These are phyloP conservation scores for Nicotiana paniculata DNA, from an alignment of 257 asterid species.

Conservation along the genomic window DNA sequence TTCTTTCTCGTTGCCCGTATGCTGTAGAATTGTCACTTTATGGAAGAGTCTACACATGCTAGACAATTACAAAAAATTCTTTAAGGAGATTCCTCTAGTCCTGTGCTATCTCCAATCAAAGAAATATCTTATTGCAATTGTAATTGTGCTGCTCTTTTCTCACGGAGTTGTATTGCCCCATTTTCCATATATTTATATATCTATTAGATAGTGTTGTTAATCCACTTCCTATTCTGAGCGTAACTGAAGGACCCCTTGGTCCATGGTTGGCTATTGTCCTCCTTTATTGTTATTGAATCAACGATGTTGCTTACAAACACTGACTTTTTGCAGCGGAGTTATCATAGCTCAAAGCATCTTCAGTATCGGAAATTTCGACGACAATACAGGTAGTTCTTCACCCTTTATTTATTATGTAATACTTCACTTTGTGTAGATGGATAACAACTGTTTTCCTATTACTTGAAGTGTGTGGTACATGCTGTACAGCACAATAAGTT, in stretches of 20 bases:
- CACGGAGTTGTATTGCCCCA: background rate
- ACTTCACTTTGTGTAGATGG: background rate
- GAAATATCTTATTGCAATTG: background rate
- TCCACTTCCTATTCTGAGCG: background rate
- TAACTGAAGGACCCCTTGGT: background rate
- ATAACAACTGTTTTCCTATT: background rate
- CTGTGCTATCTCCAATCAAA: background rate
- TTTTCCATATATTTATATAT: background rate
- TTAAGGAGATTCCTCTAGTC: background rate
- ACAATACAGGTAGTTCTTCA: background rate
- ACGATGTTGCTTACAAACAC: background rate
- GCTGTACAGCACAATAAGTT: background rate
- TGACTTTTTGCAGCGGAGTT: background rate
- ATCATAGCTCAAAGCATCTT: conserved; percentile 8
- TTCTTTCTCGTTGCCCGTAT: no score
- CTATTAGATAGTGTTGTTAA: background rate
- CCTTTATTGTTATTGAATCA: background rate
- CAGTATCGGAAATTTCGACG: background rate
- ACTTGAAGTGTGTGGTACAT: background rate
- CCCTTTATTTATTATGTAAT: background rate
- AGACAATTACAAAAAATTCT: no score
- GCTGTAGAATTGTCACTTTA: no score
- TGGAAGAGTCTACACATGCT: no score
- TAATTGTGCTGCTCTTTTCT: background rate
- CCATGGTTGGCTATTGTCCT: background rate